phyloP scores from a whole-genome alignment of 2,329 filamentous ascomycete species.

The Claviceps citrina region DNA sequence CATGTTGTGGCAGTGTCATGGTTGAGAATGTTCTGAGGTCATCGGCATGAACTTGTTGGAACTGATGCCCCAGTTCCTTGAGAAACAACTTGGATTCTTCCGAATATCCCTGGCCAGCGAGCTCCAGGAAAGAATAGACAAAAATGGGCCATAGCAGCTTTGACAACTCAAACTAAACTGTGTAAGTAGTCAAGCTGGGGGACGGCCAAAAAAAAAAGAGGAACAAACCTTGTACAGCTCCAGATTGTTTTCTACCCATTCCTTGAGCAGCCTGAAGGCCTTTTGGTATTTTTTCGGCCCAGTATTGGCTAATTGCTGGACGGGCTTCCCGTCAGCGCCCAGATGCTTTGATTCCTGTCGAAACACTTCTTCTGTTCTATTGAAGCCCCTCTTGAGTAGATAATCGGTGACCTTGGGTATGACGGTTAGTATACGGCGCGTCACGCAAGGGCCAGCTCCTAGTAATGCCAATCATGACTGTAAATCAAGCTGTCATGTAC shows the following conservation, averaged over 20 bases:
- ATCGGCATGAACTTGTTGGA: slow-evolving; percentile 64
- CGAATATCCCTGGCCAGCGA: slow-evolving; percentile 56
- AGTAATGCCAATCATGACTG: too few relatives aligned
- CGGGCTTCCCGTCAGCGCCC: slow-evolving; percentile 64
- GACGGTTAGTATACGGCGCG: slow-evolving; percentile 6
- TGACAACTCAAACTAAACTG: slow-evolving; percentile 58
- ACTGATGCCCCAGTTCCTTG: slow-evolving; percentile 47
- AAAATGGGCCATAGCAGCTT: slow-evolving; percentile 88
- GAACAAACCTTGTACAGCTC: slow-evolving; percentile 73
- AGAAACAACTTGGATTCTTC: slow-evolving; percentile 64
- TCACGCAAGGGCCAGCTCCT: not conserved
- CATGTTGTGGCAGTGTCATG: slow-evolving; percentile 62
- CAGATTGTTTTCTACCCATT: slow-evolving; percentile 82
- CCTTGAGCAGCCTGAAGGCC: slow-evolving; percentile 56
- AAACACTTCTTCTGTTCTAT: slow-evolving; percentile 79
- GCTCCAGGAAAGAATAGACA: slow-evolving; percentile 77
- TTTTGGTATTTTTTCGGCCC: slow-evolving; percentile 65
- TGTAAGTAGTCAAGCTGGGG: not conserved
- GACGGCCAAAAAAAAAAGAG: not conserved
- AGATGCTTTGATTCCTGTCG: slow-evolving; percentile 77
- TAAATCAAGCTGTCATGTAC: slow-evolving; percentile 24
- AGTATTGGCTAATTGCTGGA: slow-evolving; percentile 51
- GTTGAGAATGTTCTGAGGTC: slow-evolving; percentile 63
- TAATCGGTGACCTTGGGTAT: slow-evolving; percentile 65
- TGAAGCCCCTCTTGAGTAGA: slow-evolving; percentile 87